Evolutionary conservation across 176 grass and related monocot species (phyloP).

Genomic region (Hordeum vulgare): MorexV3_pseudomolecules_assembly NC_058522.1:585501469-585501968

Average conservation of each 20-base stretch:
- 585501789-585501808: slow-evolving; percentile 18
- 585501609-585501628: slow-evolving; percentile 55
- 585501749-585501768: slow-evolving; percentile 70
- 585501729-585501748: slow-evolving; percentile 35
- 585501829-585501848: slow-evolving; percentile 63
- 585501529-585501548: slow-evolving; percentile 44
- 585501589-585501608: slow-evolving; percentile 35
- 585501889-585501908: slow-evolving; percentile 65
- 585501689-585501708: slow-evolving; percentile 55
- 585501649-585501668: slow-evolving; percentile 41
- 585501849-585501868: slow-evolving; percentile 51
- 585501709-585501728: slow-evolving; percentile 46
- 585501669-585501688: slow-evolving; percentile 40
- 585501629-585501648: slow-evolving; percentile 65
- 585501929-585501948: slow-evolving; percentile 59
- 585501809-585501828: slow-evolving; percentile 43
- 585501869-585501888: slow-evolving; percentile 51
- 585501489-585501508: slow-evolving; percentile 38
- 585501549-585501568: slow-evolving; percentile 48
- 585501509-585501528: slow-evolving; percentile 35
- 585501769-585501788: slow-evolving; percentile 45
- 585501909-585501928: slow-evolving; percentile 46
- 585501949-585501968: slow-evolving; percentile 67
- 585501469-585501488: background rate
- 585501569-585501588: slow-evolving; percentile 32